phyloP scores from a whole-genome alignment of 305 asterid genomes.

The Coffea humblotiana region DNA sequence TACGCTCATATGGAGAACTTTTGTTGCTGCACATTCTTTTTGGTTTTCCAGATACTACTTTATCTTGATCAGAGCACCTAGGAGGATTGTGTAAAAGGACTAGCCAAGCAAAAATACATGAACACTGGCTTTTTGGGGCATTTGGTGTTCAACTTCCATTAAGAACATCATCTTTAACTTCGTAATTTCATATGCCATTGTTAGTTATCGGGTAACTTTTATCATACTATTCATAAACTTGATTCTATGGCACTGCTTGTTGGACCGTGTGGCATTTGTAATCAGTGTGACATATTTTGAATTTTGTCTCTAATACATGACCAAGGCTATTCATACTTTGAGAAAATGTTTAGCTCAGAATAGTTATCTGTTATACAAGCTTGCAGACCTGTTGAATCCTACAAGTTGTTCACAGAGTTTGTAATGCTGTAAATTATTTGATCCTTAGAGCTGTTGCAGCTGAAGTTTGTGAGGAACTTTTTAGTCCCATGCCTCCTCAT shows the following conservation, averaged over 20 bases:
- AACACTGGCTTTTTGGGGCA: not conserved
- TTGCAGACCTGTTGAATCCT: not conserved
- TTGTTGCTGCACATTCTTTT: not conserved
- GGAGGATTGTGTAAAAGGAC: not conserved
- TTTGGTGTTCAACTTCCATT: not conserved
- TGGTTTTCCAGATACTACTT: not conserved
- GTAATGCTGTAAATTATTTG: slow-evolving; percentile 16
- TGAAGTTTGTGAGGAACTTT: slow-evolving; percentile 97
- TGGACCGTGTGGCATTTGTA: not conserved
- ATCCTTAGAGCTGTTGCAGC: slow-evolving; percentile 88
- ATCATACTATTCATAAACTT: not conserved
- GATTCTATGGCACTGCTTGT: not conserved
- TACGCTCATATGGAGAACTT: not conserved
- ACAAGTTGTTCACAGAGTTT: not conserved
- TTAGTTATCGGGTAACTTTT: not conserved
- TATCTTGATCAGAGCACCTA: not conserved
- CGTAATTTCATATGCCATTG: not conserved
- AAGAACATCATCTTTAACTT: not conserved
- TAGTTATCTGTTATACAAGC: not conserved
- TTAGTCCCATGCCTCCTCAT: slow-evolving; percentile 95
- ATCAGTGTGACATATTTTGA: not conserved
- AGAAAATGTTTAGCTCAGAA: not conserved
- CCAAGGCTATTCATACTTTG: not conserved
- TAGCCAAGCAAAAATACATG: not conserved
- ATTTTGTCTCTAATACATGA: not conserved